These are phyloP conservation scores for Diplodia scrobiculata DNA, from an alignment of 2,329 filamentous ascomycete species.

Conservation along the genomic window DNA sequence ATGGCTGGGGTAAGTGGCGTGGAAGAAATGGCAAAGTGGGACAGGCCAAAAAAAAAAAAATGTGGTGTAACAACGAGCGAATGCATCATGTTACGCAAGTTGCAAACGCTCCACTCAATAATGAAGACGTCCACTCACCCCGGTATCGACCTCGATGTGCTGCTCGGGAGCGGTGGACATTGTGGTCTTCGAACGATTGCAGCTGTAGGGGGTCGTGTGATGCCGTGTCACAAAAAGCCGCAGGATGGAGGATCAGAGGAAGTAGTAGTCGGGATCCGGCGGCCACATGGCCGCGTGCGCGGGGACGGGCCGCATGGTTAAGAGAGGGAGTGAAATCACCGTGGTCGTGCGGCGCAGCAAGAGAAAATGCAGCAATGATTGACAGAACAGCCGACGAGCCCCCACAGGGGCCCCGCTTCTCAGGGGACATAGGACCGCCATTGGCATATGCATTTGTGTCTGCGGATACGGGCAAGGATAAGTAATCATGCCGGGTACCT, in stretches of 20 bases:
- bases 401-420: conserved; percentile 24
- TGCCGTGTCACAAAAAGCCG: not conserved
- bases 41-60: not conserved
- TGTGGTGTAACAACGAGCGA: not conserved
- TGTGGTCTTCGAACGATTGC: not conserved
- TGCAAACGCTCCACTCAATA: not conserved
- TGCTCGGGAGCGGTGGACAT: conserved; percentile 4
- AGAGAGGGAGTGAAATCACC: not conserved
- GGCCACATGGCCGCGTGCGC: not conserved
- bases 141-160: conserved; percentile 16
- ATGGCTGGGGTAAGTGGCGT: not conserved
- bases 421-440: not conserved
- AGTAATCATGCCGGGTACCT: too few relatives aligned
- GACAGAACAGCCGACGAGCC: conserved; percentile 8
- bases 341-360: conserved; percentile 9
- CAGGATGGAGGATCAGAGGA: not conserved
- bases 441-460: not conserved
- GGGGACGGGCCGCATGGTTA: conserved; percentile 1
- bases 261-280: not conserved
- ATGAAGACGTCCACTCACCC: not conserved
- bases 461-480: not conserved
- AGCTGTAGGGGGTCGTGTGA: not conserved
- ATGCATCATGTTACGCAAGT: not conserved
- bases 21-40: not conserved
- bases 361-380: conserved; percentile 4